Base-by-base conservation (phyloP, 2,329 filamentous ascomycete genomes). In the Cordyceps farinosa region DNA sequence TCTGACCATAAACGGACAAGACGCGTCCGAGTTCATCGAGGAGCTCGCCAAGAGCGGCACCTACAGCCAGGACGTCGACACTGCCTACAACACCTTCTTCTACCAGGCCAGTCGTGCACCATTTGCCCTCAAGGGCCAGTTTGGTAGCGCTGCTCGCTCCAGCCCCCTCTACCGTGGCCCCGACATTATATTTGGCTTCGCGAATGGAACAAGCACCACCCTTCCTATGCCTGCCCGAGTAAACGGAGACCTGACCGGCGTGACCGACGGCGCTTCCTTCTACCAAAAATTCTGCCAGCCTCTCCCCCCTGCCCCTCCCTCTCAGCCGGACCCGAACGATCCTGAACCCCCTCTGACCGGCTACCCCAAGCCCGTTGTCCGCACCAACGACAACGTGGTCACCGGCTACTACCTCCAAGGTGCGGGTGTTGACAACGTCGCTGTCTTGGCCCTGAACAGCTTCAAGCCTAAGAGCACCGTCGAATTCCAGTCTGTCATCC, bases 31-130 rank as follows among this genome's bases (percentile, higher is more conserved):
- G 32, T 71, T 63, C 36, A 42, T 73, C 42, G 60, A 68, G 7
- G 66, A 72, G 10, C 61, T 60, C 32, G 61, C 67, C 38, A 66
- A 67, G 44, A 53, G 60, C 29, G 68, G 65, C 27, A 68, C 62
- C 17, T 66, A 54, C 38, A 66, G 67, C 53, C 70, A 70, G 11
- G 71, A 73, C 55, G 61, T 65, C 11, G 71, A 73, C 40, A 65
- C 70, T 5, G 71, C 72, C 1, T 79, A 78, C 69, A 79, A 78
- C 68, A 70, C 68, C 57, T 72, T 77, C 72, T 78, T 78, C 61
- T 76, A 68, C 53, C 63, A 69, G 57, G 67, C 70, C 36, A 53
- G 7, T 29, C 48, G 52, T 58, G 62, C 32, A 67, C 65, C 2
- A 67, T 66, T 54, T 4, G 64, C 66, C 9, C 64, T 45, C 9